These are phyloP conservation scores for Hibiscus syriacus DNA, from an alignment of 345 rosid genomes.

Conservation along the genomic window DNA sequence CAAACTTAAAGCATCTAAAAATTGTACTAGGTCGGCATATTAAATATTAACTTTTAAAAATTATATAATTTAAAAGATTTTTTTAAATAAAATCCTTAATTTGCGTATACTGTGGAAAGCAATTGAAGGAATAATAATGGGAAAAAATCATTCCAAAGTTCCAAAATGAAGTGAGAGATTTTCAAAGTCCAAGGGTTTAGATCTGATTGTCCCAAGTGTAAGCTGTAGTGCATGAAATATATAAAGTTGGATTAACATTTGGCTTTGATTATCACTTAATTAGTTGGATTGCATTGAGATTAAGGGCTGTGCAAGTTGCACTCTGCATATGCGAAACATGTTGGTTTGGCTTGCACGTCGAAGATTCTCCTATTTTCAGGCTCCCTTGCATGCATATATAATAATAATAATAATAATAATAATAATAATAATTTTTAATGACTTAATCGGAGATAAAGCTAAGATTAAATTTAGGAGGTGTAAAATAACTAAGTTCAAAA, in stretches of 20 bases:
- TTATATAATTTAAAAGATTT: not conserved
- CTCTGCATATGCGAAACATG: conserved; percentile 11
- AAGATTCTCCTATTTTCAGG: not conserved
- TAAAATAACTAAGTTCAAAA: too few species aligned
- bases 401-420: too few species aligned
- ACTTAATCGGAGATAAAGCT: too few species aligned
- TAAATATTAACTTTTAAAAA: too few species aligned
- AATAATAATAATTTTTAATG: too few species aligned
- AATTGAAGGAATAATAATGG: conserved; percentile 11
- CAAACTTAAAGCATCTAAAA: too few species aligned
- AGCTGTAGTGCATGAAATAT: not conserved
- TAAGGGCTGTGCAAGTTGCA: not conserved
- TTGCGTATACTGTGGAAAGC: not conserved
- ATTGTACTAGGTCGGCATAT: too few species aligned
- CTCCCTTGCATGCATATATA: not conserved
- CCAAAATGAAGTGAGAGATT: conserved; percentile 5
- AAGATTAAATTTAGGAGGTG: too few species aligned
- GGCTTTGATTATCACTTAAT: not conserved
- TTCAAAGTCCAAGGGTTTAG: not conserved
- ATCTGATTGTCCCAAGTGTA: not conserved
- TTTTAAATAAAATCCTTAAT: not conserved
- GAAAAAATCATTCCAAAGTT: conserved; percentile 1
- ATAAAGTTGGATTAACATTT: not conserved
- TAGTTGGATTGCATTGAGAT: not conserved
- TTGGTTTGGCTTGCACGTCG: not conserved